phyloP scores from a whole-genome alignment of 202 grass and related monocot species.

The Carex arenaria region DNA sequence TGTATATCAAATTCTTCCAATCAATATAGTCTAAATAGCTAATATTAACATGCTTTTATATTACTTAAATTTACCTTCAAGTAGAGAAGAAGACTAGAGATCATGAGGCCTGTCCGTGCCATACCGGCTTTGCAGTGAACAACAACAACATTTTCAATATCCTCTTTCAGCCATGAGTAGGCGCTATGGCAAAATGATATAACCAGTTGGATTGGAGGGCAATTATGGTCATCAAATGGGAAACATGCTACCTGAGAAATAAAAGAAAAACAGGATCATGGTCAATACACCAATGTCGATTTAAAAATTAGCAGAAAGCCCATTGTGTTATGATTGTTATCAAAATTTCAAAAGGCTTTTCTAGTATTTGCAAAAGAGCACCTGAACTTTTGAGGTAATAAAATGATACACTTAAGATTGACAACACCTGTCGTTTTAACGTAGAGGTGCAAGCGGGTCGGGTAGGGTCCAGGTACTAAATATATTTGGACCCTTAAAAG shows the following conservation, averaged over 20 bases:
- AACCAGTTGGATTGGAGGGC: conserved; percentile 90
- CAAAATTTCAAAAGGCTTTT: background rate
- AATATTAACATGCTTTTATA: background rate
- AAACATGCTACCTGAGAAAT: conserved; percentile 86
- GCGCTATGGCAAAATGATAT: conserved; percentile 98
- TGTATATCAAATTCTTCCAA: background rate
- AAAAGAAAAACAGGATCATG: background rate
- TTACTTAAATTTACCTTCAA: conserved; percentile 70
- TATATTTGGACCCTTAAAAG: no score
- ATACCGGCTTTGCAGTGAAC: conserved; percentile 99
- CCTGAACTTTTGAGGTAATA: background rate
- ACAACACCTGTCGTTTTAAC: background rate
- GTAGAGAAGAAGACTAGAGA: conserved; percentile 91
- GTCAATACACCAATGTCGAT: background rate
- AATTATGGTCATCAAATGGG: conserved; percentile 98
- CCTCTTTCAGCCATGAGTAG: conserved; percentile 98
- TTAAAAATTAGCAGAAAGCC: background rate
- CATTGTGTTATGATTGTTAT: background rate
- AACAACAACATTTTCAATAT: conserved; percentile 99
- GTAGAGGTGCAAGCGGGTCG: no score
- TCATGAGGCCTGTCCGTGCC: conserved; percentile 97
- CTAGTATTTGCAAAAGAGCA: conserved; percentile 6
- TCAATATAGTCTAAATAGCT: background rate
- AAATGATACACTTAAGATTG: conserved; percentile 1
- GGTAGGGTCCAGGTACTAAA: no score